These are phyloP conservation scores for Yueomyces sp. DNA, from an alignment of 805 yeast species.

Conservation along the genomic window DNA sequence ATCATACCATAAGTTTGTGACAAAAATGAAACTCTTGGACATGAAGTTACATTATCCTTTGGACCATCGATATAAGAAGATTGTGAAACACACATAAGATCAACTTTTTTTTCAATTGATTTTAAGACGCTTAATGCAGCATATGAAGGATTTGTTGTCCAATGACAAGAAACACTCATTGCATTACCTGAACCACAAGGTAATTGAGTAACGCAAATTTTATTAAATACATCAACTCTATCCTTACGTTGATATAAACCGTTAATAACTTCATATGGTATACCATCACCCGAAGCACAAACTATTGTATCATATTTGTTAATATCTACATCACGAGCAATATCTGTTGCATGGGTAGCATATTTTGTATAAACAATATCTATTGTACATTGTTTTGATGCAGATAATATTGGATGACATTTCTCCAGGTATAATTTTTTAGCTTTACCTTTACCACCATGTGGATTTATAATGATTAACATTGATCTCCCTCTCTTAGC, in stretches of 20 bases:
- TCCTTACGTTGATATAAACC: slow-evolving; percentile 66
- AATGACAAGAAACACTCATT: slow-evolving; percentile 68
- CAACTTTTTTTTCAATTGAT: slow-evolving; percentile 50
- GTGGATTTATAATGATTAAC: slow-evolving; percentile 72
- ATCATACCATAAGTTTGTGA: slow-evolving; percentile 83
- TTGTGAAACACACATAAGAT: slow-evolving; percentile 74
- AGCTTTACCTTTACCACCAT: slow-evolving; percentile 82
- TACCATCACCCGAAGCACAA: slow-evolving; percentile 94
- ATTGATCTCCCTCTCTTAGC: slow-evolving; percentile 33
- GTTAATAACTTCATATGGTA: slow-evolving; percentile 87
- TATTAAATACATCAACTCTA: slow-evolving; percentile 46
- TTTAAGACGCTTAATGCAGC: slow-evolving; percentile 69
- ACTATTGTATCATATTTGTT: slow-evolving; percentile 60
- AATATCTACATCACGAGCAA: slow-evolving; percentile 43
- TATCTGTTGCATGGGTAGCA: slow-evolving; percentile 61
- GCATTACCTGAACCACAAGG: slow-evolving; percentile 99
- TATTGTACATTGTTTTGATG: slow-evolving; percentile 42
- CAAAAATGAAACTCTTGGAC: slow-evolving; percentile 55
- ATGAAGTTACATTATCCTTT: slow-evolving; percentile 8
- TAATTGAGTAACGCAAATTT: slow-evolving; percentile 61
- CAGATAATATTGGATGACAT: slow-evolving; percentile 58
- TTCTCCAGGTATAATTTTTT: slow-evolving; percentile 36
- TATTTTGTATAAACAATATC: slow-evolving; percentile 52
- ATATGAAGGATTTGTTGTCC: slow-evolving; percentile 49
- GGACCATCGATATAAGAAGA: slow-evolving; percentile 11